Percentiles rank a stretch among this genome's conserved stretches.
Evolutionary conservation across 768 basidiomycete genomes (phyloP).

Genomic region (Agaricus sinodeliciosus): DNA sequence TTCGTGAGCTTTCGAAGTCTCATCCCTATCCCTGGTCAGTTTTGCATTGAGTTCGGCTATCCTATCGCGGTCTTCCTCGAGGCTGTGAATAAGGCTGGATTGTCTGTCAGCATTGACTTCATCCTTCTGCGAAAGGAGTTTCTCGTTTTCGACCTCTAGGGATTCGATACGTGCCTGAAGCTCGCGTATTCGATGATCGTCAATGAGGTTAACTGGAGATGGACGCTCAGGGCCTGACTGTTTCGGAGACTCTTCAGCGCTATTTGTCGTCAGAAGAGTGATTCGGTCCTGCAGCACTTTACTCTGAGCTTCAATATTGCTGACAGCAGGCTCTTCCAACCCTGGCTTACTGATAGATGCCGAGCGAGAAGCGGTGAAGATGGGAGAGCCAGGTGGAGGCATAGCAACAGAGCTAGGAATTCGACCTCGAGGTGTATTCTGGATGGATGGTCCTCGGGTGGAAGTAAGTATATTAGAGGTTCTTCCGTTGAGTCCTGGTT

Average conservation of each 20-base stretch:
- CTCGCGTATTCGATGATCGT: constrained; percentile 35
- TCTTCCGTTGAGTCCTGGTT: constrained; percentile 34
- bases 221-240: constrained; percentile 37
- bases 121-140: constrained; percentile 26
- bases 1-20: constrained; percentile 6
- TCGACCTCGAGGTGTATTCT: constrained; percentile 57
- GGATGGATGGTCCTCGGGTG: constrained; percentile 30
- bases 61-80: constrained; percentile 1
- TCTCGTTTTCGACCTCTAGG: constrained; percentile 65
- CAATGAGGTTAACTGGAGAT: constrained; percentile 22
- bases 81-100: neutral
- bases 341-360: constrained; percentile 27
- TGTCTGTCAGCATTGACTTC: constrained; percentile 26
- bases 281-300: constrained; percentile 45
- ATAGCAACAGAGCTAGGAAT: constrained; percentile 71
- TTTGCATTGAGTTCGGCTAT: neutral
- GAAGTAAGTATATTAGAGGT: constrained; percentile 26
- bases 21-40: constrained; percentile 8
- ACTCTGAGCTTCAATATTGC: constrained; percentile 32
- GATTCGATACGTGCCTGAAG: constrained; percentile 49
- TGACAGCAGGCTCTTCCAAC: constrained; percentile 6
- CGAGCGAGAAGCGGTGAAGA: constrained; percentile 6
- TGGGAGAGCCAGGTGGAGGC: constrained; percentile 74
- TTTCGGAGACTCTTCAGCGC: constrained; percentile 16
- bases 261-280: constrained; percentile 29